These are phyloP conservation scores for Torrubiella hemipterigena DNA, from an alignment of 2,329 filamentous ascomycete genomes.

Conservation along the genomic window DNA sequence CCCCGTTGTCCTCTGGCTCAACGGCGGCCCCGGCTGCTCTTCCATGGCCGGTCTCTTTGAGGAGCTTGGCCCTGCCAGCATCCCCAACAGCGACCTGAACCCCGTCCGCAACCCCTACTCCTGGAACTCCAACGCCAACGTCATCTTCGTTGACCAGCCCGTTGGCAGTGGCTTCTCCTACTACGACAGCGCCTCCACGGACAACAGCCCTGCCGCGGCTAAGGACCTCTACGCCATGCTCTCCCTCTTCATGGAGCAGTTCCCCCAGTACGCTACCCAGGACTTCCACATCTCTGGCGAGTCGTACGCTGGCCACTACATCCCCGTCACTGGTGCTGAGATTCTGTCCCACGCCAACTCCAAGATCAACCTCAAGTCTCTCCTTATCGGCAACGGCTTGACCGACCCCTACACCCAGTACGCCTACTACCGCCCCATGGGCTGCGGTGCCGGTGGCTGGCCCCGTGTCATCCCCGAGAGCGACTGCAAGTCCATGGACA, in stretches of 20 bases:
- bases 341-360: slow-evolving; percentile 89
- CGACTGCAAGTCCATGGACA: slow-evolving; percentile 82
- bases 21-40: slow-evolving; percentile 93
- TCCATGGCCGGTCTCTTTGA: slow-evolving; percentile 95
- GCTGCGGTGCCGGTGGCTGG: slow-evolving; percentile 90
- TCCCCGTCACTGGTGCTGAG: slow-evolving; percentile 82
- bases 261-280: slow-evolving; percentile 88
- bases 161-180: slow-evolving; percentile 99
- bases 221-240: slow-evolving; percentile 97
- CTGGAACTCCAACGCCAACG: slow-evolving; percentile 95
- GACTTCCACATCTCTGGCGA: slow-evolving; percentile 97
- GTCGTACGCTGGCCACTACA: slow-evolving; percentile 92
- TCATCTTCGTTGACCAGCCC: slow-evolving; percentile 98
- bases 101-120: slow-evolving; percentile 76
- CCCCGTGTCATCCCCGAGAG: slow-evolving; percentile 67
- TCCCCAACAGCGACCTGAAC: slow-evolving; percentile 68
- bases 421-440: slow-evolving; percentile 93
- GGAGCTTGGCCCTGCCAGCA: slow-evolving; percentile 85
- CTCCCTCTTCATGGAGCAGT: slow-evolving; percentile 97
- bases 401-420: slow-evolving; percentile 93
- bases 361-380: slow-evolving; percentile 95
- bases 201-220: slow-evolving; percentile 86
- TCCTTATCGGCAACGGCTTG: slow-evolving; percentile 91
- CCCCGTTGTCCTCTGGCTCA: slow-evolving; percentile 88
- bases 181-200: slow-evolving; percentile 76